Percentiles rank a stretch among this genome's conserved stretches.
phyloP scores from a whole-genome alignment of 257 asterid species.

The Nicotiana tabacum region DNA sequence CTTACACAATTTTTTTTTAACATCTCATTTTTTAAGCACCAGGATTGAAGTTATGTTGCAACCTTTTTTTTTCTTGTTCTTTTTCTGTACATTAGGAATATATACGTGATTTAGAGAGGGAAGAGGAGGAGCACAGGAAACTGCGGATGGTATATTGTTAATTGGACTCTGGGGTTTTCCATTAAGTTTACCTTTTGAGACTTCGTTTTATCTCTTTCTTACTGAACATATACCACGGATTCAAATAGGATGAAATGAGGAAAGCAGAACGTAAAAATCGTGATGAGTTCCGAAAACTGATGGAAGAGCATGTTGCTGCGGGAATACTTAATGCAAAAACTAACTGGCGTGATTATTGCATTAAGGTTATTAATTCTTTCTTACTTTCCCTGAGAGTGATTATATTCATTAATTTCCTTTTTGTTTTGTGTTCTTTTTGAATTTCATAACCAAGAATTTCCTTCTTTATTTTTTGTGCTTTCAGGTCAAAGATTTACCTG shows the following conservation, averaged over 20 bases:
- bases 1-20: not conserved
- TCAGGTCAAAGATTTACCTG: slow-evolving; percentile 82
- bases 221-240: not conserved
- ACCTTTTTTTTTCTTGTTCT: slow-evolving; percentile 1
- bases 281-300: slow-evolving; percentile 90
- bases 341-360: slow-evolving; percentile 88
- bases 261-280: slow-evolving; percentile 87
- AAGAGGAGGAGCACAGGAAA: slow-evolving; percentile 88
- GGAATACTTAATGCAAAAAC: slow-evolving; percentile 67
- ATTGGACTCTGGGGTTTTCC: slow-evolving; percentile 12
- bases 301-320: slow-evolving; percentile 78
- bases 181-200: not conserved
- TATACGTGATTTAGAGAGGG: slow-evolving; percentile 77
- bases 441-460: not conserved
- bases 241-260: slow-evolving; percentile 75
- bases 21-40: not conserved
- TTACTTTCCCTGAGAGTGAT: not conserved
- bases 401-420: not conserved
- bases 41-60: slow-evolving; percentile 11
- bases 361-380: slow-evolving; percentile 45
- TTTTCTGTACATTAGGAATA: slow-evolving; percentile 64
- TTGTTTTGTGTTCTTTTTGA: not conserved
- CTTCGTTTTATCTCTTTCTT: not conserved
- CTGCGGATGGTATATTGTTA: slow-evolving; percentile 50
- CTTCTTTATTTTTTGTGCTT: slow-evolving; percentile 8